Base-by-base conservation (phyloP, 352 stramenopile species). In the Thraustochytrium sp. region DNA sequence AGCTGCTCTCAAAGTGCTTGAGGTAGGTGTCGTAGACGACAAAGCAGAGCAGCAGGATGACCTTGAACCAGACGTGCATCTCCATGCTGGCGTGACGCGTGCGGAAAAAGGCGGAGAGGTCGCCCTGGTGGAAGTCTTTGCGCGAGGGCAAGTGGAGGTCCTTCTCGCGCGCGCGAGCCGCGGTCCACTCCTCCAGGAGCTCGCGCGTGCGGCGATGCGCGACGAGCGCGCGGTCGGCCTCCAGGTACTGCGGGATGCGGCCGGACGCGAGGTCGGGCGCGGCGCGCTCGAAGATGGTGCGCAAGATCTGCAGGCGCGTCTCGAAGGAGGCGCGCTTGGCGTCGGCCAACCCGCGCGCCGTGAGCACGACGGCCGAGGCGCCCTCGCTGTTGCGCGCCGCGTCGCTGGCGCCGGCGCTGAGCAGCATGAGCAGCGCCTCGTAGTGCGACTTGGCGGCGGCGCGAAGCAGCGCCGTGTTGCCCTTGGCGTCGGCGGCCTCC, bases 11-110 rank as follows among this genome's bases (percentile, higher is more conserved):
- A 80, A 80, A 80, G 68, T 80, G 68, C 42, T 46, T 31, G 8
- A 49, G 31, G 37, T 80, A 80, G 48, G 46, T 80, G 38, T 80
- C 68, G 42, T 65, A 80, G 44, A 80, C 68, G 23, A 80, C 40
- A 31, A 80, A 80, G 31, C 31, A 61, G 21, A 80, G 68, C 13
- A 80, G 51, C 9, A 80, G 23, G 18, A 53, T 63, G 31, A 80
- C 68, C 68, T 80, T 80, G 44, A 61, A 46, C 68, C 68, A 80
- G n/a, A 46, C 37, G n/a, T 49, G 40, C 68, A 80, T 48, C 18
- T 80, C 68, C 13, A 40, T 29, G n/a, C 68, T 29, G n/a, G 31
- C 44, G 38, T 80, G 68, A 13, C 9, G 5, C 13, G 31, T 61
- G 21, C 76, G 16, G 34, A 80, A 80, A 31, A 80, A 80, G 8